phyloP scores from a whole-genome alignment of 371 early-diverging fungal species.

The Mucor piriformis region DNA sequence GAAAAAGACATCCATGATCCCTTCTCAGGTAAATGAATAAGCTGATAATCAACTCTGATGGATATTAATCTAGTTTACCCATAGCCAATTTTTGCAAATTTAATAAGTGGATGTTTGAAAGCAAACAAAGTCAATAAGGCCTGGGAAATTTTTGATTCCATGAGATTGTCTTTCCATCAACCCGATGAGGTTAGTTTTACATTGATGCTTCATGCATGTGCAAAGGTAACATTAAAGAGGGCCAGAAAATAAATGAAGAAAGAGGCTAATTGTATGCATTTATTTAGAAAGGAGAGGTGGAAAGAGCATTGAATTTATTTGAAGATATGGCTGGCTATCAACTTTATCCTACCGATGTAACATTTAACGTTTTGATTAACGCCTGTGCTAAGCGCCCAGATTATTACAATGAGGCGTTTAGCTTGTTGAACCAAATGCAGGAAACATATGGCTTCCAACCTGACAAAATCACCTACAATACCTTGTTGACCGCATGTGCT shows the following conservation, averaged over 20 bases:
- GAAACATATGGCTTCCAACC: conserved; percentile 78
- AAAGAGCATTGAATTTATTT: conserved; percentile 82
- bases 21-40: conserved; percentile 37
- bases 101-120: conserved; percentile 85
- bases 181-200: conserved; percentile 82
- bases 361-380: conserved; percentile 84
- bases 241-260: background rate
- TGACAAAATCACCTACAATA: conserved; percentile 79
- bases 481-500: conserved; percentile 78
- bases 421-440: conserved; percentile 82
- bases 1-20: conserved; percentile 56
- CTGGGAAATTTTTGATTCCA: conserved; percentile 90
- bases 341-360: conserved; percentile 77
- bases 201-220: conserved; percentile 92
- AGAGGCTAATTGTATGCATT: too few species aligned
- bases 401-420: conserved; percentile 82
- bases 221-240: conserved; percentile 50
- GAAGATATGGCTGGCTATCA: conserved; percentile 76
- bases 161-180: conserved; percentile 78
- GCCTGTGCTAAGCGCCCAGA: conserved; percentile 83
- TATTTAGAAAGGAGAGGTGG: conserved; percentile 65
- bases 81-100: conserved; percentile 71
- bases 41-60: background rate
- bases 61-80: background rate
- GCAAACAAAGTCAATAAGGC: conserved; percentile 71